Evolutionary conservation across 202 grass and related monocot genomes (phyloP).

Genomic region (Musa balbisiana): DNA sequence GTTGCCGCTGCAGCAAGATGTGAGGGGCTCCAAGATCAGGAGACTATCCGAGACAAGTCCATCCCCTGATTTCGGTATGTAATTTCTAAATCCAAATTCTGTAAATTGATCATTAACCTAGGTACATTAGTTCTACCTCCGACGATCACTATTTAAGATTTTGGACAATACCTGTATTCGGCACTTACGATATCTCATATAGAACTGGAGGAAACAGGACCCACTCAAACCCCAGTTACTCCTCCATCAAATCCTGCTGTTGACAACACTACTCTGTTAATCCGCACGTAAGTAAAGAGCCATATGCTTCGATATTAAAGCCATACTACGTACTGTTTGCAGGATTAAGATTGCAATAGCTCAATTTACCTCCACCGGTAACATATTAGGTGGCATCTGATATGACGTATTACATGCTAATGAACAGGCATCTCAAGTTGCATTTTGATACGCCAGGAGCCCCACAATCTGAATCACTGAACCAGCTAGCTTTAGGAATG

Average conservation of each 20-base stretch:
- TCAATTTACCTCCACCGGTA: too few species aligned
- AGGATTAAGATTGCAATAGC: too few species aligned
- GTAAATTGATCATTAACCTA: slow-evolving; percentile 8
- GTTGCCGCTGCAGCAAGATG: slow-evolving; percentile 40
- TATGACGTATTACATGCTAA: neutral
- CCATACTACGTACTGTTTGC: too few species aligned
- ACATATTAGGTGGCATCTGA: too few species aligned
- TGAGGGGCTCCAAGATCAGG: slow-evolving; percentile 56
- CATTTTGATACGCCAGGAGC: slow-evolving; percentile 65
- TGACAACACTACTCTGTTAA: slow-evolving; percentile 52
- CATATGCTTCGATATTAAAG: neutral
- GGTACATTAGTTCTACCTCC: neutral
- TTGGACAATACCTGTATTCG: neutral
- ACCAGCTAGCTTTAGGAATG: slow-evolving; percentile 60
- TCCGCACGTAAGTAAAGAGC: slow-evolving; percentile 44
- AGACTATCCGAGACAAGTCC: slow-evolving; percentile 44
- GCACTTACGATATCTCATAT: slow-evolving; percentile 13
- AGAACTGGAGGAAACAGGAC: slow-evolving; percentile 78
- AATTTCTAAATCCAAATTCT: neutral
- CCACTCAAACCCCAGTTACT: slow-evolving; percentile 54
- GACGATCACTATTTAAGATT: slow-evolving; percentile 2
- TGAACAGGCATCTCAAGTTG: slow-evolving; percentile 55
- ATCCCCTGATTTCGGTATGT: slow-evolving; percentile 36
- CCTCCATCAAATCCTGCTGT: slow-evolving; percentile 23
- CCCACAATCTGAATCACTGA: slow-evolving; percentile 52